phyloP scores from a whole-genome alignment of 352 stramenopile genomes.

The Paralagenidium karlingii region DNA sequence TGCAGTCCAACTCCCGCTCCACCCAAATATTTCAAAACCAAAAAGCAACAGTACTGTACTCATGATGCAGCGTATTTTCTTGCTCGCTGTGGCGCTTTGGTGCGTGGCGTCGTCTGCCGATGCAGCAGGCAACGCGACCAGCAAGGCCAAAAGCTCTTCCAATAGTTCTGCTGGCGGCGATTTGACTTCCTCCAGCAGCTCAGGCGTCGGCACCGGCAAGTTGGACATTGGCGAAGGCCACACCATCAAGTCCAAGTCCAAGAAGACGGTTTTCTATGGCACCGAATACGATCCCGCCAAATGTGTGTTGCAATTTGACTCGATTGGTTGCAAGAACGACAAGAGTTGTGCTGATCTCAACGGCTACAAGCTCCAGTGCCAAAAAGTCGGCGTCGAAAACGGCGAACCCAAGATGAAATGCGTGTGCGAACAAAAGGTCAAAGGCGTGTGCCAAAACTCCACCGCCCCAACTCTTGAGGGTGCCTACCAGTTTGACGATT shows the following conservation, averaged over 20 bases:
- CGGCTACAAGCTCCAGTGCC: conserved; percentile 51
- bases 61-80: too few relatives aligned
- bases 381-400: conserved; percentile 40
- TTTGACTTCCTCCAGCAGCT: too few relatives aligned
- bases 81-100: too few relatives aligned
- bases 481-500: conserved; percentile 54
- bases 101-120: too few relatives aligned
- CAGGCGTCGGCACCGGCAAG: too few relatives aligned
- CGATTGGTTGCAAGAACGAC: conserved; percentile 26
- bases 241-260: conserved; percentile 28
- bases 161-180: too few relatives aligned
- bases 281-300: conserved; percentile 57
- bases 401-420: conserved; percentile 56
- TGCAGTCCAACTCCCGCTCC: too few relatives aligned
- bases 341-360: conserved; percentile 54
- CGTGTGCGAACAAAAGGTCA: conserved; percentile 28
- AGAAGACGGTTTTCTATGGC: conserved; percentile 37
- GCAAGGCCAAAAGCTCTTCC: too few relatives aligned
- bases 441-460: conserved; percentile 32
- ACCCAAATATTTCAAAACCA: too few relatives aligned
- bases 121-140: too few relatives aligned
- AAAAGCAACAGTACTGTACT: too few relatives aligned
- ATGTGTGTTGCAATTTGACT: conserved; percentile 59
- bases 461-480: conserved; percentile 15
- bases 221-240: conserved; percentile 39